Conservation (phyloP, 2,329 filamentous ascomycete genomes). For the Neophaeococcomyces aloes region DNA sequence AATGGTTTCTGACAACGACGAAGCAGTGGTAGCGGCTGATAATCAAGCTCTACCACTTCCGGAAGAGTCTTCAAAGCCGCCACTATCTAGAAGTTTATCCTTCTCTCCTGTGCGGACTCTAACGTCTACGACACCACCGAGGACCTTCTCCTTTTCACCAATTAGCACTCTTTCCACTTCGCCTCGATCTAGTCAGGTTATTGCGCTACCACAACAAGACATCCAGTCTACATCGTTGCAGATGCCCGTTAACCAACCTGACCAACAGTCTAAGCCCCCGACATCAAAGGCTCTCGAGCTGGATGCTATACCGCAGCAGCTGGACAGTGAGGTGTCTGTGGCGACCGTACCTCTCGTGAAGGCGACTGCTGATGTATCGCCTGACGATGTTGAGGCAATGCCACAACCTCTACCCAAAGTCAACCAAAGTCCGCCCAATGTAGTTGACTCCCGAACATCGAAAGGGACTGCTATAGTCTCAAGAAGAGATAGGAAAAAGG, state of each 20-base stretch:
- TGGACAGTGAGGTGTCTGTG: background rate
- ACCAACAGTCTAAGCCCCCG: too few species aligned
- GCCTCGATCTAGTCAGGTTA: constrained; percentile 7
- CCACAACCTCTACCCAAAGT: background rate
- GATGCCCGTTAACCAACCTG: too few species aligned
- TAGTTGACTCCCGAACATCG: background rate
- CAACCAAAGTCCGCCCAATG: background rate
- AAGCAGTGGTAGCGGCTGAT: background rate
- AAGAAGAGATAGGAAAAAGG: constrained; percentile 1
- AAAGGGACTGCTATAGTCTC: background rate
- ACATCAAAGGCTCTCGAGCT: too few species aligned
- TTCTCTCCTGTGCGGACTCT: constrained; percentile 3
- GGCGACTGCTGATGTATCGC: constrained; percentile 1
- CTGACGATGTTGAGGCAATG: background rate
- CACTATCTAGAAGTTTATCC: background rate
- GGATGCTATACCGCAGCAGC: too few species aligned
- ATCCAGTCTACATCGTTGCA: background rate
- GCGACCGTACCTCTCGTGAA: constrained; percentile 5
- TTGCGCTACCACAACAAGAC: background rate
- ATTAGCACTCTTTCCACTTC: constrained; percentile 16
- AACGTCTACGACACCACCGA: constrained; percentile 3
- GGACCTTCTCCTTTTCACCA: constrained; percentile 12
- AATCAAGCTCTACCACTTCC: background rate
- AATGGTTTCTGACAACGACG: background rate
- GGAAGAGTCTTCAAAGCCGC: background rate